Evolutionary conservation across 2,329 filamentous ascomycete genomes (phyloP), one percentile per base, ranked within the genome.

Genomic region (Chaetomiaceae sp.): DNA sequence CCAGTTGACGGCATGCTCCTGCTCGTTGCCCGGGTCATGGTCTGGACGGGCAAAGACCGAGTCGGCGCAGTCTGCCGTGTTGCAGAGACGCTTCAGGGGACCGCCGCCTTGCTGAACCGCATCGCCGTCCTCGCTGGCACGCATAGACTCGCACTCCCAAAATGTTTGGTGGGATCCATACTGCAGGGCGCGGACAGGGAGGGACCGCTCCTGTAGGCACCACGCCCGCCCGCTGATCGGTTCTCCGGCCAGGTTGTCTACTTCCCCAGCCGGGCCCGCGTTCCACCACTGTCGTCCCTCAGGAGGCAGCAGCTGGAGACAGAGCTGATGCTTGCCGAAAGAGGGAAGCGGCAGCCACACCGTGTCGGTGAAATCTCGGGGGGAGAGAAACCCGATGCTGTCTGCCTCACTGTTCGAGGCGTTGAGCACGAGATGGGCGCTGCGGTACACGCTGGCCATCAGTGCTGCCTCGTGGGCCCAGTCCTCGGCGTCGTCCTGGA

Each of bases 361-460:
- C 17, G 31, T 39, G 39, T 52, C 42, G 14, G 30, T 34, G 5
- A 14, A 10, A n/a, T 42, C 19, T 13, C 46, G 41, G 13, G 17
- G n/a, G 2, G n/a, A 13, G 3, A 58, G 51, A 19, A 55, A 55
- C 5, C 54, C 56, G 3, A 21, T 17, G 9, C 23, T 38, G 25
- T 53, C 55, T 2, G 46, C 51, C 1, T 45, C 27, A 12, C 44
- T 44, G 17, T 50, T 46, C 4, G 44, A 44, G 4, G 51, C 53
- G 20, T 42, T 50, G 16, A 66, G 56, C 14, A 61, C 63, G 13
- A 65, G 57, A 27, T 55, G 54, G 10, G 60, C 56, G 30, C 58
- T 46, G 8, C 48, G 42, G 45, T 65, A 66, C 8, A 64, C 59
- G 3, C 58, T 44, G 1, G 55, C 54, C 63, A 66, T 67, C 39